Percentiles rank a stretch among this genome's conserved stretches.
Conservation (phyloP, 306 rosid genomes). For the Ziziphus jujuba region DNA sequence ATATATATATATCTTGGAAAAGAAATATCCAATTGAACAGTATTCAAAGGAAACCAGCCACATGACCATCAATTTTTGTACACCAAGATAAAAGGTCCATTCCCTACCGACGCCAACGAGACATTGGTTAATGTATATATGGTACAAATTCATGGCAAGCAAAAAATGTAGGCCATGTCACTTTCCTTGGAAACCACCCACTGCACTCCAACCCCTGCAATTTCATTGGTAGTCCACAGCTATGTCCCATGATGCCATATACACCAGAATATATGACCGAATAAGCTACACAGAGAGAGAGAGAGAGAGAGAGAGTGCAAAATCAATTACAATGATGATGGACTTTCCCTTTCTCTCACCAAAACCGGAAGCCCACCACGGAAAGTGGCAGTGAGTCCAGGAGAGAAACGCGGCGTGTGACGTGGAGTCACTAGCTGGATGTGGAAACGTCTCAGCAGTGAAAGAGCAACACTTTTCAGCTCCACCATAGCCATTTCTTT, state of each 20-base stretch:
- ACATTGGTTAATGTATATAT: background rate
- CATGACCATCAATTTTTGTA: constrained; percentile 1
- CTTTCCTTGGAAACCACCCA: constrained; percentile 10
- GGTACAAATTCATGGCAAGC: background rate
- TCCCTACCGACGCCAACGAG: constrained; percentile 9
- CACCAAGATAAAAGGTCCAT: background rate
- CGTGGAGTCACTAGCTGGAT: constrained; percentile 29
- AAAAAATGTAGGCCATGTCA: constrained; percentile 10
- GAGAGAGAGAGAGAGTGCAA: background rate
- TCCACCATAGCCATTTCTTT: constrained; percentile 81
- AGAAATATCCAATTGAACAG: too few relatives aligned
- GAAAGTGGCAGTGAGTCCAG: constrained; percentile 83
- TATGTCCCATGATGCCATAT: too few relatives aligned
- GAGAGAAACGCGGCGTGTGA: constrained; percentile 59
- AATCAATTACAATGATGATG: background rate
- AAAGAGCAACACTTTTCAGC: constrained; percentile 52
- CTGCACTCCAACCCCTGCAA: background rate
- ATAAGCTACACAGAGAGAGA: background rate
- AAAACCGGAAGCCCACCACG: constrained; percentile 52
- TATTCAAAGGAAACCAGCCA: background rate
- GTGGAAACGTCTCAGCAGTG: constrained; percentile 46
- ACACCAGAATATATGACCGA: too few relatives aligned
- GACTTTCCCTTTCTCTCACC: constrained; percentile 32
- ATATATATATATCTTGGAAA: too few relatives aligned
- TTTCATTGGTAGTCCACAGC: background rate